Base-by-base conservation (phyloP, 2,329 filamentous ascomycete genomes). In the Epichloe gansuensis region DNA sequence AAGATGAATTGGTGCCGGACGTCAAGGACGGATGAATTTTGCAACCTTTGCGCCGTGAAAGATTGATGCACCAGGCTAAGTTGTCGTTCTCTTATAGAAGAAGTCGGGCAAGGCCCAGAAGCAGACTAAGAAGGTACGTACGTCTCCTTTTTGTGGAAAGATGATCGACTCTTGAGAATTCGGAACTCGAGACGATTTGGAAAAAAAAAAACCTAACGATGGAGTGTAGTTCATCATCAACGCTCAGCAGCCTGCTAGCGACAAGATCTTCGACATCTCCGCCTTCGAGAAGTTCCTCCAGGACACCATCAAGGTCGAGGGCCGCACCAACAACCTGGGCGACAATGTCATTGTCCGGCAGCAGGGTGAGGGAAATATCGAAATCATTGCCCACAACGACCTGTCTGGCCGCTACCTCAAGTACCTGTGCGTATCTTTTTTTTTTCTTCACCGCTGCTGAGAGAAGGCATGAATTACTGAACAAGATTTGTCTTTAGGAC, bases 211-310 rank as follows among this genome's bases (percentile, higher is more conserved):
- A 5, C n/a, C 21, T 51, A 43, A 51, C 38, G n/a, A 3, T 35
- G 6, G 8, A 17, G 55, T 13, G 51, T 64, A 94, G 91, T 98
- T 89, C 85, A 85, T 95, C 80, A 97, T 98, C 87, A 95, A 98
- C 80, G 91, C 90, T 74, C 90, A 88, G 68, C 91, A 97, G 78
- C 93, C 93, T 67, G 90, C 90, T 65, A 87, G 83, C 78, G 93
- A 98, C 83, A 97, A 97, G 85, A 98, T 98, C 83, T 97, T 98
- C 84, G 93, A 98, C 74, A 84, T 95, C 72, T 84, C 87, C 67
- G 90, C 90, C 64, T 98, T 98, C 74, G 90, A 96, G 80, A 97
- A 97, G 84, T 98, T 98, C 87, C 87, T 98, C 59, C 90, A 96
- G 82, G 93, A 97, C 77, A 89, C 87, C 78, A 95, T 98, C 85